Percentiles rank a stretch among this genome's conserved stretches.
phyloP scores from a whole-genome alignment of 805 yeast species.

The Wickerhamiella musiphila region DNA sequence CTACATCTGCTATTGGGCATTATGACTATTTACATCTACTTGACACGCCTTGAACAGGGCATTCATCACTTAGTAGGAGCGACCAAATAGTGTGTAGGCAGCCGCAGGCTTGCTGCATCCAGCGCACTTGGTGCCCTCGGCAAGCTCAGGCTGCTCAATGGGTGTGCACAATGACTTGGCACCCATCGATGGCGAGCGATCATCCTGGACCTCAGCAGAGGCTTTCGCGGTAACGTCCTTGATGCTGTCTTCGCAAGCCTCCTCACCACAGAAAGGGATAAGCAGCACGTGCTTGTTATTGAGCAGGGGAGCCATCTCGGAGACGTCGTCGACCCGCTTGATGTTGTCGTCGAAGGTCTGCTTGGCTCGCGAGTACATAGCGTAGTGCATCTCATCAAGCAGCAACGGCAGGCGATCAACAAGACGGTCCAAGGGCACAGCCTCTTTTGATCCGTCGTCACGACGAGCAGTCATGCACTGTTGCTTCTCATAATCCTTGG shows the following conservation, averaged over 20 bases:
- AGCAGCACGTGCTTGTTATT: slow-evolving; percentile 80
- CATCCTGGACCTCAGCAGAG: slow-evolving; percentile 72
- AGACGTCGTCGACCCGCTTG: slow-evolving; percentile 66
- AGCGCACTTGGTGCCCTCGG: slow-evolving; percentile 69
- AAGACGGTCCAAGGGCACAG: slow-evolving; percentile 47
- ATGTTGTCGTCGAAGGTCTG: slow-evolving; percentile 70
- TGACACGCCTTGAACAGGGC: background rate
- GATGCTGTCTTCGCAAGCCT: slow-evolving; percentile 91
- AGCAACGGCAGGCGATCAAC: slow-evolving; percentile 53
- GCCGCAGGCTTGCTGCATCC: slow-evolving; percentile 63
- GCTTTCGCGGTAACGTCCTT: slow-evolving; percentile 71
- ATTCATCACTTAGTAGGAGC: slow-evolving; percentile 49
- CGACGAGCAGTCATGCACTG: slow-evolving; percentile 86
- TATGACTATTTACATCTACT: background rate
- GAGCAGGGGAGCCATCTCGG: slow-evolving; percentile 81
- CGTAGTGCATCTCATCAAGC: slow-evolving; percentile 66
- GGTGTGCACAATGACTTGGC: slow-evolving; percentile 98
- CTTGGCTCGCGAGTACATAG: slow-evolving; percentile 62
- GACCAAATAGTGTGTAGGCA: slow-evolving; percentile 87
- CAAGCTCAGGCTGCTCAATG: slow-evolving; percentile 71
- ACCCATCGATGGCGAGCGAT: slow-evolving; percentile 97
- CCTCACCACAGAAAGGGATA: slow-evolving; percentile 95
- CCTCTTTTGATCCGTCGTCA: slow-evolving; percentile 63
- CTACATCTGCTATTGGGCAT: no score
- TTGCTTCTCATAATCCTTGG: slow-evolving; percentile 71